These are phyloP conservation scores for Nemania abortiva DNA, from an alignment of 2,329 filamentous ascomycete genomes.

Conservation along the genomic window DNA sequence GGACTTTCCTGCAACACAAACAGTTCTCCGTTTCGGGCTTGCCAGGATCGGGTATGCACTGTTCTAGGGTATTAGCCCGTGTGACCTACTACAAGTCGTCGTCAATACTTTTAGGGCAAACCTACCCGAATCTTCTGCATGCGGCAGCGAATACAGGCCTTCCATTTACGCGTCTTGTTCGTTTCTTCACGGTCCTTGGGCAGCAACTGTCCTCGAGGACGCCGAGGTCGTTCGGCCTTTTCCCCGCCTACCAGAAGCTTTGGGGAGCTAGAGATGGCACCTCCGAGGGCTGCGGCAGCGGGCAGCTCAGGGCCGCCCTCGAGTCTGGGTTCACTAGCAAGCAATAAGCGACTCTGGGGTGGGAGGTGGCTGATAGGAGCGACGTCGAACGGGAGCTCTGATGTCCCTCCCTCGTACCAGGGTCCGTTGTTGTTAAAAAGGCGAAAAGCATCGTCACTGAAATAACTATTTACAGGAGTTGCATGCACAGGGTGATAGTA, in stretches of 20 bases:
- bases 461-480: slow-evolving; percentile 9
- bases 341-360: background rate
- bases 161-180: slow-evolving; percentile 46
- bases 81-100: slow-evolving; percentile 18
- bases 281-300: background rate
- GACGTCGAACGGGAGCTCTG: slow-evolving; percentile 5
- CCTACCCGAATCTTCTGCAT: slow-evolving; percentile 60
- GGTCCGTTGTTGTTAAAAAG: slow-evolving; percentile 2
- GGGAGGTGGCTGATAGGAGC: background rate
- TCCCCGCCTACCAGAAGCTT: slow-evolving; percentile 8
- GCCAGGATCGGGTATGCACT: slow-evolving; percentile 56
- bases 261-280: slow-evolving; percentile 14
- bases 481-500: slow-evolving; percentile 24
- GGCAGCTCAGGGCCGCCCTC: background rate
- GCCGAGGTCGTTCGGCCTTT: slow-evolving; percentile 31
- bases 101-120: slow-evolving; percentile 22
- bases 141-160: slow-evolving; percentile 60
- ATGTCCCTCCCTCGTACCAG: slow-evolving; percentile 26
- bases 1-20: slow-evolving; percentile 55
- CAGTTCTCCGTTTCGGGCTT: slow-evolving; percentile 53
- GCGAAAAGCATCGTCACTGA: slow-evolving; percentile 6
- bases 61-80: slow-evolving; percentile 26
- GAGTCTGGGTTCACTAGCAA: background rate
- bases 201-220: slow-evolving; percentile 33
- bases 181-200: slow-evolving; percentile 42